These are phyloP conservation scores for Brassica cretica DNA, from an alignment of 345 rosid species.

Conservation along the genomic window DNA sequence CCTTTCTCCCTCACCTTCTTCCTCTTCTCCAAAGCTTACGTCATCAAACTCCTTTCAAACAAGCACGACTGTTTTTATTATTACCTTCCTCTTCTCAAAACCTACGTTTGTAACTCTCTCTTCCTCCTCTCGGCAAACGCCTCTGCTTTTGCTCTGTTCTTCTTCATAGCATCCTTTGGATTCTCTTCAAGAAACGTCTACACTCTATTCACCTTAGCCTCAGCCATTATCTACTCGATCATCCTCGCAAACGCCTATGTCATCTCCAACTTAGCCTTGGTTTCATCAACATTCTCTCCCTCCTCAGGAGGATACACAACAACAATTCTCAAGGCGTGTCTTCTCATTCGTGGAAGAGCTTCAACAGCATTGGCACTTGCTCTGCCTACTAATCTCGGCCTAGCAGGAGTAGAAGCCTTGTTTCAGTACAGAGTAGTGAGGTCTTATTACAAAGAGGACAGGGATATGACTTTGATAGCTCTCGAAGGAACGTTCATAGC, in stretches of 20 bases:
- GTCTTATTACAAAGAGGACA: conserved; percentile 32
- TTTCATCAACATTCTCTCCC: conserved; percentile 36
- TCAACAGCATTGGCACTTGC: conserved; percentile 71
- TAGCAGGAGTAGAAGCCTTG: conserved; percentile 75
- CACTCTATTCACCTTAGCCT: conserved; percentile 48
- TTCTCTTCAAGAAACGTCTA: conserved; percentile 40
- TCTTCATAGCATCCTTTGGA: conserved; percentile 45
- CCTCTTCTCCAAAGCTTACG: conserved; percentile 64
- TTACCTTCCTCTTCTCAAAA: conserved; percentile 53
- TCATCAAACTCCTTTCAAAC: conserved; percentile 41
- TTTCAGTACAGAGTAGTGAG: conserved; percentile 55
- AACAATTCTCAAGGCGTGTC: conserved; percentile 58
- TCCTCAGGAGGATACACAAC: conserved; percentile 53
- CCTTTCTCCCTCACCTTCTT: conserved; percentile 77
- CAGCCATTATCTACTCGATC: conserved; percentile 65
- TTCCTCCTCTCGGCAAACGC: conserved; percentile 69
- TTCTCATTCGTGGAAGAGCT: conserved; percentile 57
- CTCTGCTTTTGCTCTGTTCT: conserved; percentile 60
- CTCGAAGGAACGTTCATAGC: conserved; percentile 63
- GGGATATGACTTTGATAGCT: conserved; percentile 30
- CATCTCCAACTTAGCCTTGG: conserved; percentile 64
- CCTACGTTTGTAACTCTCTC: conserved; percentile 53
- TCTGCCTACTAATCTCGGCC: conserved; percentile 50
- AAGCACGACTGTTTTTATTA: conserved; percentile 46
- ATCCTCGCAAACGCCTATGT: conserved; percentile 61